Percentiles rank a stretch among this genome's conserved stretches.
phyloP scores from a whole-genome alignment of 805 yeast genomes.

The Candida awuae region DNA sequence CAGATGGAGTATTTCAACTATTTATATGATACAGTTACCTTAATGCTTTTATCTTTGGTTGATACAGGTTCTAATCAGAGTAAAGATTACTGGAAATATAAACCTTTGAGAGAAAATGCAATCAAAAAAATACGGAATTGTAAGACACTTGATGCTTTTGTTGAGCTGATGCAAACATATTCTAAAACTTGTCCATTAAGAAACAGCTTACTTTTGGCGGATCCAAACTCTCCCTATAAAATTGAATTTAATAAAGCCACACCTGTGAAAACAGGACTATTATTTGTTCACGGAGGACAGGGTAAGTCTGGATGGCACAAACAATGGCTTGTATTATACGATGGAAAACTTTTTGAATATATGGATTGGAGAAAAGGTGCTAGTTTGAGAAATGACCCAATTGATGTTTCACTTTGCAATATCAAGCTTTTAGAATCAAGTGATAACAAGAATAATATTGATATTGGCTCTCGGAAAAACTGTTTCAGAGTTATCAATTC shows the following conservation, averaged over 20 bases:
- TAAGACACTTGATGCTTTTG: constrained; percentile 18
- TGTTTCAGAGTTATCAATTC: constrained; percentile 78
- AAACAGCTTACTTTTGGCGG: constrained; percentile 2
- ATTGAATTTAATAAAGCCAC: background rate
- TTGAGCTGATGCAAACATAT: constrained; percentile 35
- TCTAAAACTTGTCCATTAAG: background rate
- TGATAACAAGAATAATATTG: constrained; percentile 35
- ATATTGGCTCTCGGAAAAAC: constrained; percentile 37
- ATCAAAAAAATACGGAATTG: constrained; percentile 17
- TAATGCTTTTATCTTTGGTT: constrained; percentile 13
- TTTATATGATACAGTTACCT: constrained; percentile 22
- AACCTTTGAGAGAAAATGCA: constrained; percentile 14
- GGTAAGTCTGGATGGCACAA: constrained; percentile 77
- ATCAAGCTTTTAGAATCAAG: constrained; percentile 37
- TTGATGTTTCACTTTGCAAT: constrained; percentile 62
- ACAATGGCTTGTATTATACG: constrained; percentile 70
- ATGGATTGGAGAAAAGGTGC: constrained; percentile 73
- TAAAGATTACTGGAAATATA: constrained; percentile 10
- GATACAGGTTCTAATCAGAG: background rate
- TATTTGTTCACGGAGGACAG: constrained; percentile 53
- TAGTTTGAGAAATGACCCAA: constrained; percentile 53
- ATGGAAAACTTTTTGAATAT: constrained; percentile 63
- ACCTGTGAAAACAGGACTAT: constrained; percentile 35
- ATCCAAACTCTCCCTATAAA: constrained; percentile 4
- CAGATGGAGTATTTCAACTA: constrained; percentile 26